These are phyloP conservation scores for Leishmania tarentolae DNA, from an alignment of 208 protist genomes.

Conservation along the genomic window DNA sequence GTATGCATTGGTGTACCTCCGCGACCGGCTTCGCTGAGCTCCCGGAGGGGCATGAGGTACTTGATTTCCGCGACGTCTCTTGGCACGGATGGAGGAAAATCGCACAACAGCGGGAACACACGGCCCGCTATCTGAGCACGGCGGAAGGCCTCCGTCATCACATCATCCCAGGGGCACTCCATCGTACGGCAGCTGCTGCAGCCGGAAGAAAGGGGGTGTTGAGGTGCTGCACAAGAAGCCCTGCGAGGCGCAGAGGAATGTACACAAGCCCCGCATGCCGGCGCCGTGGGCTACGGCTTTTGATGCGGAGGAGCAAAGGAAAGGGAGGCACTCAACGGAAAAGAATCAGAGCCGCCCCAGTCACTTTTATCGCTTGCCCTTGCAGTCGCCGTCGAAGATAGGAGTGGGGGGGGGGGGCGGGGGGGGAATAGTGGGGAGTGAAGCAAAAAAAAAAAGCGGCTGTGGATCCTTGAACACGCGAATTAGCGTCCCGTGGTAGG, in stretches of 20 bases:
- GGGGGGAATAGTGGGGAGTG: background rate
- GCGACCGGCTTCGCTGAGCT: background rate
- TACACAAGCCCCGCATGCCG: background rate
- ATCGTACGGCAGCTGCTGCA: background rate
- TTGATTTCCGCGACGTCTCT: constrained; percentile 33
- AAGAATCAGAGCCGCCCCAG: background rate
- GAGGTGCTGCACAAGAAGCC: background rate
- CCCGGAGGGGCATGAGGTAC: constrained; percentile 54
- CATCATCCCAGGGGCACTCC: constrained; percentile 13
- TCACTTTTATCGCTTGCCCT: background rate
- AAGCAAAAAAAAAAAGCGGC: background rate
- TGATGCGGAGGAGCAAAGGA: background rate
- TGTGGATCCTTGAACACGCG: too few relatives aligned
- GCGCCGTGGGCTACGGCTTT: background rate
- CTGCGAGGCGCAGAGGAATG: background rate
- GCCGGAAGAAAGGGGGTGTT: background rate
- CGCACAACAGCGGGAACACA: constrained; percentile 43
- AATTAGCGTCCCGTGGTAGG: background rate
- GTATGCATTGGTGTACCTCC: background rate
- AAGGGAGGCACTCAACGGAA: background rate
- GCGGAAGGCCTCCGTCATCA: constrained; percentile 60
- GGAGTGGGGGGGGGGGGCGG: too few relatives aligned
- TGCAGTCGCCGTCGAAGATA: background rate
- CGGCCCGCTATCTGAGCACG: constrained; percentile 67
- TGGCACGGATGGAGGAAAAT: constrained; percentile 61